Conservation (phyloP, 2,329 filamentous ascomycete species). For the Colletotrichum costaricense region DNA sequence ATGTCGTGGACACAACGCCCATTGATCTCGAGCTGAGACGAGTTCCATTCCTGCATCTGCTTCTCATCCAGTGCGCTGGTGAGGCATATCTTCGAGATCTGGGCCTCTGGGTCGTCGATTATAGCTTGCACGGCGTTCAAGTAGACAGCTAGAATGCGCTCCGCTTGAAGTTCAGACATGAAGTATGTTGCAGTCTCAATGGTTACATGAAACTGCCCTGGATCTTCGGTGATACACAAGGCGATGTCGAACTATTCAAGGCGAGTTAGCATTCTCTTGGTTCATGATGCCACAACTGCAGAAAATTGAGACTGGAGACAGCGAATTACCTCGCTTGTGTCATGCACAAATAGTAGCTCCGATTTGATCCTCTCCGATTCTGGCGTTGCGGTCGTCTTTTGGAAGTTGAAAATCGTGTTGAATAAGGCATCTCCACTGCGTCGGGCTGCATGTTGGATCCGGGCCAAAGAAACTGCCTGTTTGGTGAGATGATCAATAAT, state of each 20-base stretch:
- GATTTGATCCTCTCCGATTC: background rate
- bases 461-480: conserved; percentile 5
- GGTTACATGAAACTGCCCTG: background rate
- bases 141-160: background rate
- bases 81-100: background rate
- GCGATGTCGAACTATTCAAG: conserved; percentile 12
- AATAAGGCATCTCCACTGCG: background rate
- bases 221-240: conserved; percentile 11
- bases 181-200: conserved; percentile 14
- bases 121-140: background rate
- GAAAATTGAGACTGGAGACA: background rate
- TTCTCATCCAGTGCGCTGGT: conserved; percentile 1
- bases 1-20: conserved; percentile 21
- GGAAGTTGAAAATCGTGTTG: conserved; percentile 26
- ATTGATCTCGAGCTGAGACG: conserved; percentile 5
- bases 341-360: conserved; percentile 1
- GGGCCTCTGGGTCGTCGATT: background rate
- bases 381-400: background rate
- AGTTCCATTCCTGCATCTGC: conserved; percentile 16
- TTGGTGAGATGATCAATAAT: conserved; percentile 12
- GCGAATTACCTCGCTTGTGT: conserved; percentile 17
- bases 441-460: background rate
- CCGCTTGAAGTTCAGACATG: conserved; percentile 11
- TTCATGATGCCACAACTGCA: too few relatives aligned
- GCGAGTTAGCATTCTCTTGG: background rate